Conservation (phyloP, 1,284 basidiomycete species). For the Coniferiporia sulphurascens region DNA sequence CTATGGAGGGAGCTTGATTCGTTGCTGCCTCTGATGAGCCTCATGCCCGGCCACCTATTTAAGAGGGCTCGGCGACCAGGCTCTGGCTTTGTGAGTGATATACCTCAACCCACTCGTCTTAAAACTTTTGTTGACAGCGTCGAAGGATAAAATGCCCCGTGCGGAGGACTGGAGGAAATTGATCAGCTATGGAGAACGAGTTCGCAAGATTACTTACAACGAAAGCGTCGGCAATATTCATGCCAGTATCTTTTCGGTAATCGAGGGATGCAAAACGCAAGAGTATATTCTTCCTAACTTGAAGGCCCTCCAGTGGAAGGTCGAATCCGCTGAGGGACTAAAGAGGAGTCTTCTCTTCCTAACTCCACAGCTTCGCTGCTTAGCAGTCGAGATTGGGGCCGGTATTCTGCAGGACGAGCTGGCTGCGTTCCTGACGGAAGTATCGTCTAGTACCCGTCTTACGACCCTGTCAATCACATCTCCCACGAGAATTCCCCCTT, state of each 20-base stretch:
- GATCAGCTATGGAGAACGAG: slow-evolving; percentile 58
- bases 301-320: slow-evolving; percentile 64
- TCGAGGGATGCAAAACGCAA: slow-evolving; percentile 57
- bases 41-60: slow-evolving; percentile 62
- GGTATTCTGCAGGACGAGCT: slow-evolving; percentile 46
- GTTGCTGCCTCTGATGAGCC: slow-evolving; percentile 58
- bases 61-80: slow-evolving; percentile 66
- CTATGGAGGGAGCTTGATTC: slow-evolving; percentile 77
- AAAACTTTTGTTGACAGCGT: neutral
- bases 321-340: slow-evolving; percentile 56
- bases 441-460: slow-evolving; percentile 56
- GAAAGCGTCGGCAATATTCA: slow-evolving; percentile 60
- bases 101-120: slow-evolving; percentile 8
- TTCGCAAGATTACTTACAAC: slow-evolving; percentile 62
- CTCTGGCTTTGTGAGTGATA: slow-evolving; percentile 62
- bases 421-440: slow-evolving; percentile 53
- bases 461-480: slow-evolving; percentile 63
- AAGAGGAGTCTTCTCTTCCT: slow-evolving; percentile 62
- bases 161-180: slow-evolving; percentile 63
- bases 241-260: slow-evolving; percentile 56
- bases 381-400: slow-evolving; percentile 58
- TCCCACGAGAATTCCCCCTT: slow-evolving; percentile 60
- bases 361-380: slow-evolving; percentile 48
- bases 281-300: slow-evolving; percentile 64
- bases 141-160: slow-evolving; percentile 53